Conservation (phyloP, 169 alveolate genomes). For the Cystoisospora suis region DNA sequence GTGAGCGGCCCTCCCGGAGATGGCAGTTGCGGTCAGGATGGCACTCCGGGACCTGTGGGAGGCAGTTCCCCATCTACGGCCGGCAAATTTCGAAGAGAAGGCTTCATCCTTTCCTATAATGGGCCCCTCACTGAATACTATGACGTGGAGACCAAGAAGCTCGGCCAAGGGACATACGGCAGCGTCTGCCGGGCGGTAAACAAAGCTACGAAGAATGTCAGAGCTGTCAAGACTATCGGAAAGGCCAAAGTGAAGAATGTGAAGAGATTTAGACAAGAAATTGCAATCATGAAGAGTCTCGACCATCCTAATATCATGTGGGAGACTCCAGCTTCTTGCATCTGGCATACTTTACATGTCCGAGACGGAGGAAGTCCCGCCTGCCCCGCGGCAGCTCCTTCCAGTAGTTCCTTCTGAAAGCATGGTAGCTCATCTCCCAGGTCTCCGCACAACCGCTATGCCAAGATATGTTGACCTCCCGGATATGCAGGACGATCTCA, state of each 20-base stretch:
- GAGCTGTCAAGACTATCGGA: conserved; percentile 84
- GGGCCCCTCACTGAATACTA: conserved; percentile 67
- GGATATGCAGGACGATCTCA: too few relatives aligned
- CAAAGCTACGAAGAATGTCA: conserved; percentile 65
- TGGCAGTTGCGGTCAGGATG: neutral
- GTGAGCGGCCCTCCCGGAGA: neutral
- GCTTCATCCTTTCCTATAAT: conserved; percentile 58
- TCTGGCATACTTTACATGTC: too few relatives aligned
- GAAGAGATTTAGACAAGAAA: conserved; percentile 83
- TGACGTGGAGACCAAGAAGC: conserved; percentile 62
- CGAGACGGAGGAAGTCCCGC: too few relatives aligned
- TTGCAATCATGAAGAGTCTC: conserved; percentile 76
- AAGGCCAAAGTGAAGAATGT: conserved; percentile 78
- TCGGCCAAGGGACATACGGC: conserved; percentile 74
- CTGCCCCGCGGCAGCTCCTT: too few relatives aligned
- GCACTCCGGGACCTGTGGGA: neutral
- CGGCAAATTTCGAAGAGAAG: conserved; percentile 57
- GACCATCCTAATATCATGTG: conserved; percentile 73
- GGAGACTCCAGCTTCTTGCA: conserved; percentile 4
- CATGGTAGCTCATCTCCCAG: too few relatives aligned
- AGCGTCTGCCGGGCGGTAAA: conserved; percentile 68
- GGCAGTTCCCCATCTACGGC: neutral
- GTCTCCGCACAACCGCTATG: too few relatives aligned
- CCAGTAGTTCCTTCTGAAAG: too few relatives aligned
- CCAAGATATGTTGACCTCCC: too few relatives aligned